phyloP scores from a whole-genome alignment of 768 basidiomycete genomes.

The Russula foetens region DNA sequence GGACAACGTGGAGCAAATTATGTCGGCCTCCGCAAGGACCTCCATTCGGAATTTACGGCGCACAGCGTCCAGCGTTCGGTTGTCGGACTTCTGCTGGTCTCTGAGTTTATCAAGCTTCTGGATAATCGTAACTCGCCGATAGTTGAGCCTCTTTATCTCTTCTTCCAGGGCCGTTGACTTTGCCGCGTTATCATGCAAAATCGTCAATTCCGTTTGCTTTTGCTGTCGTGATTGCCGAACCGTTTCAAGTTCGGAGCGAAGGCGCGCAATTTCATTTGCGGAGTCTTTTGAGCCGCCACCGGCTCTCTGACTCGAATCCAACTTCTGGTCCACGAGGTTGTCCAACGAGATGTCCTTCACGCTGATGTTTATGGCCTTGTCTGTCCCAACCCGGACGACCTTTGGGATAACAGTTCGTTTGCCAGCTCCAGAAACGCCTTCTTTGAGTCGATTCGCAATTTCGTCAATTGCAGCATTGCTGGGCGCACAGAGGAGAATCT shows the following conservation, averaged over 20 bases:
- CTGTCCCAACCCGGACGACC: slow-evolving; percentile 85
- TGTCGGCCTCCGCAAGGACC: slow-evolving; percentile 82
- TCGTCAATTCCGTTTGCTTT: slow-evolving; percentile 54
- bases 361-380: slow-evolving; percentile 62
- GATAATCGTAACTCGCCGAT: slow-evolving; percentile 53
- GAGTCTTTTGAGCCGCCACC: slow-evolving; percentile 40
- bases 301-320: slow-evolving; percentile 37
- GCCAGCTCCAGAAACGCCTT: slow-evolving; percentile 55
- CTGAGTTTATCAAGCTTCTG: slow-evolving; percentile 67
- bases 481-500: slow-evolving; percentile 89
- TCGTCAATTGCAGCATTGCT: slow-evolving; percentile 99
- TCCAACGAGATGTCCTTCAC: slow-evolving; percentile 87
- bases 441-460: slow-evolving; percentile 79
- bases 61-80: slow-evolving; percentile 73
- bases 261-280: slow-evolving; percentile 44
- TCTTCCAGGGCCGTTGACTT: slow-evolving; percentile 51
- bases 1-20: slow-evolving; percentile 90
- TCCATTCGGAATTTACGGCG: slow-evolving; percentile 65
- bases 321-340: slow-evolving; percentile 70
- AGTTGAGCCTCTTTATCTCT: slow-evolving; percentile 60
- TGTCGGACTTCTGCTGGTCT: slow-evolving; percentile 77
- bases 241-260: slow-evolving; percentile 62
- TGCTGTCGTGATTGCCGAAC: slow-evolving; percentile 51
- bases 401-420: slow-evolving; percentile 52
- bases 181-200: slow-evolving; percentile 48